Conservation (phyloP, 148 eudicot genomes). For the Gaultheria prostrata region DNA sequence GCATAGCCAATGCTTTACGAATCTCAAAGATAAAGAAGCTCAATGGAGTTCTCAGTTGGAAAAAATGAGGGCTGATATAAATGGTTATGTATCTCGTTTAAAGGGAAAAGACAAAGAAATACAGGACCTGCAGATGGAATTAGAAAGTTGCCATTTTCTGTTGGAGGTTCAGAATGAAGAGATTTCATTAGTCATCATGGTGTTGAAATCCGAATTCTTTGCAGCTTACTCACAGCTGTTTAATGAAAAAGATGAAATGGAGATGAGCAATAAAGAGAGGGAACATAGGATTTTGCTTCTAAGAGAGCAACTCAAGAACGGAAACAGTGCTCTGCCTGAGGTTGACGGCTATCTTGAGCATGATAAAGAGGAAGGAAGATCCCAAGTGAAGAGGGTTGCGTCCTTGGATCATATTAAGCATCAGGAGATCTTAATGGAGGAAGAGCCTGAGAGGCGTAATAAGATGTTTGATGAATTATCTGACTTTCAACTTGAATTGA, state of each 20-base stretch:
- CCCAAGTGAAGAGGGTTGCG: conserved; percentile 32
- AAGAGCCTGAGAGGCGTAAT: conserved; percentile 34
- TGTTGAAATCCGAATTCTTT: conserved; percentile 52
- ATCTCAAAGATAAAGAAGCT: conserved; percentile 57
- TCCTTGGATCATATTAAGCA: conserved; percentile 35
- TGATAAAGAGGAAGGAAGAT: conserved; percentile 38
- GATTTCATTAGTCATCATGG: conserved; percentile 38
- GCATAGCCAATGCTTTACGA: conserved; percentile 42
- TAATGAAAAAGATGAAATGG: conserved; percentile 35
- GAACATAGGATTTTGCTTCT: conserved; percentile 25
- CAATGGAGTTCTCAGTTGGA: conserved; percentile 54
- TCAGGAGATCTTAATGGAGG: conserved; percentile 31
- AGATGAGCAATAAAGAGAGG: conserved; percentile 16
- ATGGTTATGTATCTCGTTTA: conserved; percentile 29
- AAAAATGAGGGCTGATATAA: conserved; percentile 42
- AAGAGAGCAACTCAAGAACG: conserved; percentile 25
- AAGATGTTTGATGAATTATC: conserved; percentile 48
- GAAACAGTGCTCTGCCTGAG: conserved; percentile 25
- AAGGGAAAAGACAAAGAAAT: conserved; percentile 42
- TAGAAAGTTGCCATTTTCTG: conserved; percentile 49
- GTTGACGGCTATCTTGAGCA: conserved; percentile 23
- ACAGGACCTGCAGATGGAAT: conserved; percentile 40
- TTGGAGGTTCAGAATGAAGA: conserved; percentile 59
- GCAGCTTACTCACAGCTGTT: conserved; percentile 36
- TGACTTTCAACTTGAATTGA: conserved; percentile 32